These are phyloP conservation scores for Quercus aquifolioides DNA, from an alignment of 306 rosid genomes.

Conservation along the genomic window DNA sequence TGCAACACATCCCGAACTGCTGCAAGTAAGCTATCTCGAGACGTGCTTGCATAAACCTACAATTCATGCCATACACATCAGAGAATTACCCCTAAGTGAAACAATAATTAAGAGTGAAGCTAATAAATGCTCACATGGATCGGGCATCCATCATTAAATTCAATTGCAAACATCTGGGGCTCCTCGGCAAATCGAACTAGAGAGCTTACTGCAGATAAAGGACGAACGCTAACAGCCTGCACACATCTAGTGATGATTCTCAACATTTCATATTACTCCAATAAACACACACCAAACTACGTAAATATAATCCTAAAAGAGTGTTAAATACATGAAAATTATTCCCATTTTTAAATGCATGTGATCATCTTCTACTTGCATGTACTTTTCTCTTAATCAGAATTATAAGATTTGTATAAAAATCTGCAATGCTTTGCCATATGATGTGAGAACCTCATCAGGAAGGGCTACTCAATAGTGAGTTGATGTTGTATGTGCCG, in stretches of 20 bases:
- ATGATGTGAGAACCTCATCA: not conserved
- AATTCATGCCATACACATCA: constrained; percentile 39
- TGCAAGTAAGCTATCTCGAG: constrained; percentile 94
- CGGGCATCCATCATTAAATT: constrained; percentile 93
- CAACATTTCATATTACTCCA: constrained; percentile 51
- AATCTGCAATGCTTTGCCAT: not conserved
- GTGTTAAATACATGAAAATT: not conserved
- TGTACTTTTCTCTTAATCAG: not conserved
- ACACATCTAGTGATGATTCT: constrained; percentile 76
- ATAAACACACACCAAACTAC: constrained; percentile 3
- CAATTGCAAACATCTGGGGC: constrained; percentile 99
- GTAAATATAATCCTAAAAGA: not conserved
- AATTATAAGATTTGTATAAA: not conserved
- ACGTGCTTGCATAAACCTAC: constrained; percentile 97
- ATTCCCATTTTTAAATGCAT: not conserved
- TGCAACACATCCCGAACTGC: constrained; percentile 92
- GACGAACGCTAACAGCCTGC: constrained; percentile 99
- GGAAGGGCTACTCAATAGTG: too few species aligned
- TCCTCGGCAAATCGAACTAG: constrained; percentile 98
- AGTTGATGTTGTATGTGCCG: too few species aligned
- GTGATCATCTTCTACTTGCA: not conserved
- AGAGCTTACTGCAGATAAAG: constrained; percentile 83
- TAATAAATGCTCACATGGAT: constrained; percentile 70
- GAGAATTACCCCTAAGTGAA: constrained; percentile 24
- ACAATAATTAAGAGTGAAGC: constrained; percentile 14